Conservation (phyloP, 208 protist genomes). For the Spongospora subterranea region DNA sequence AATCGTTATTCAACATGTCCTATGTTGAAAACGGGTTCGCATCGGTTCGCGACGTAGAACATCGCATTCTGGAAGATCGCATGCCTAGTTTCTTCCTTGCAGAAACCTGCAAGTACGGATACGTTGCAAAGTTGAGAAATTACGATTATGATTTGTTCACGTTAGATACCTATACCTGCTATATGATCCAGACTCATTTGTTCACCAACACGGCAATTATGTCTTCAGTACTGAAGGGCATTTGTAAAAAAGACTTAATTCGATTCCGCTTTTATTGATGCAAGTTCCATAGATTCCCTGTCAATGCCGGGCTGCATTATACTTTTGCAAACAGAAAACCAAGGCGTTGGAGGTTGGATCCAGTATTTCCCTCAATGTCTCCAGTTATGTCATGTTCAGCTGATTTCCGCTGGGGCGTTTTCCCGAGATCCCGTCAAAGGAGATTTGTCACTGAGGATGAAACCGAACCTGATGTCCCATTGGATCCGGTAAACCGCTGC, state of each 20-base stretch:
- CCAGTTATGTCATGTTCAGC: neutral
- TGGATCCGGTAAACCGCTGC: too few species aligned
- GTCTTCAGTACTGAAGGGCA: conserved; percentile 45
- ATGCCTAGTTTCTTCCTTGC: conserved; percentile 73
- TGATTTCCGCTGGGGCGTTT: conserved; percentile 31
- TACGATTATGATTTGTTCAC: neutral
- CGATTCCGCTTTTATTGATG: neutral
- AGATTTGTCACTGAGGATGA: neutral
- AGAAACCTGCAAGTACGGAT: conserved; percentile 74
- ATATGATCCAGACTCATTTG: conserved; percentile 41
- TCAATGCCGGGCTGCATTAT: neutral
- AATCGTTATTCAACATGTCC: conserved; percentile 36
- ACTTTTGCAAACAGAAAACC: conserved; percentile 11
- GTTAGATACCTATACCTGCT: conserved; percentile 58
- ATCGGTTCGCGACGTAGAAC: conserved; percentile 34
- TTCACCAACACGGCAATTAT: conserved; percentile 51
- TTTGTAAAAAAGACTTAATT: neutral
- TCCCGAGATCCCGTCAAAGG: neutral
- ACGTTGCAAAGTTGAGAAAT: neutral
- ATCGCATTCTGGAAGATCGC: conserved; percentile 64
- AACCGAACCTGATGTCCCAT: neutral
- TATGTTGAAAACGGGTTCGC: conserved; percentile 51
- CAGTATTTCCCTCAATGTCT: neutral
- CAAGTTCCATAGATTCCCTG: neutral
- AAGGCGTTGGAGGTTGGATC: neutral